phyloP scores from a whole-genome alignment of 768 basidiomycete species.

The Lactarius akahatsu region DNA sequence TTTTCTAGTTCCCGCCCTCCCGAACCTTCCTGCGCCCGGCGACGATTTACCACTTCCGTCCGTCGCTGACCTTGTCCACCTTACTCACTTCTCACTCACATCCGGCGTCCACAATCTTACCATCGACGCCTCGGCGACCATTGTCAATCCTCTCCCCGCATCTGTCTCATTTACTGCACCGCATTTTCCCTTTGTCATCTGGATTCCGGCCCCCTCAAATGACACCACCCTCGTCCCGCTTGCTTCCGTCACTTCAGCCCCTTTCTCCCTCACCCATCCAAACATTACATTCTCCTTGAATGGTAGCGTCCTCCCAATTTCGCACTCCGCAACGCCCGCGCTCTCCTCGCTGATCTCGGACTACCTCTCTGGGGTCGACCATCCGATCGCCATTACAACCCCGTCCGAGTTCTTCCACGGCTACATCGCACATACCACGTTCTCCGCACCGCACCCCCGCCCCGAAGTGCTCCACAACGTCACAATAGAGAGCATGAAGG shows the following conservation, averaged over 20 bases:
- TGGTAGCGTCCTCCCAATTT: conserved; percentile 58
- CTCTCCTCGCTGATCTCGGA: conserved; percentile 64
- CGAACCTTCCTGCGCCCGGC: conserved; percentile 65
- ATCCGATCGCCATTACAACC: conserved; percentile 57
- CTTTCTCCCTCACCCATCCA: conserved; percentile 63
- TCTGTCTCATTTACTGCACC: conserved; percentile 52
- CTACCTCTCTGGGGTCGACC: conserved; percentile 58
- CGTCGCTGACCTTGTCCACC: conserved; percentile 56
- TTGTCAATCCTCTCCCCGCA: conserved; percentile 56
- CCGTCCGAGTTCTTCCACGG: conserved; percentile 49
- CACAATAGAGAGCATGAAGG: conserved; percentile 73
- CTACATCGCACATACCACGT: conserved; percentile 46
- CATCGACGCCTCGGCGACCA: conserved; percentile 50
- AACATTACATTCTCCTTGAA: conserved; percentile 60
- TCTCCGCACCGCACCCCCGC: conserved; percentile 63
- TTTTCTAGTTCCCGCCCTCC: conserved; percentile 56
- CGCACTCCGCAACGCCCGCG: conserved; percentile 38
- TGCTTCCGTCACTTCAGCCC: conserved; percentile 52
- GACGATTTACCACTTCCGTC: conserved; percentile 50
- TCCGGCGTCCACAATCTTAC: conserved; percentile 36
- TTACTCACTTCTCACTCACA: conserved; percentile 54
- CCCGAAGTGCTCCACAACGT: conserved; percentile 70
- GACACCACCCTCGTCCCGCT: conserved; percentile 41
- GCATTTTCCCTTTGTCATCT: conserved; percentile 60
- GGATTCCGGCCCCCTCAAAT: conserved; percentile 40